Percentiles rank a stretch among this genome's conserved stretches.
These are phyloP conservation scores for Nematocida parisii DNA, from an alignment of 371 early-diverging fungal genomes.

Conservation along the genomic window DNA sequence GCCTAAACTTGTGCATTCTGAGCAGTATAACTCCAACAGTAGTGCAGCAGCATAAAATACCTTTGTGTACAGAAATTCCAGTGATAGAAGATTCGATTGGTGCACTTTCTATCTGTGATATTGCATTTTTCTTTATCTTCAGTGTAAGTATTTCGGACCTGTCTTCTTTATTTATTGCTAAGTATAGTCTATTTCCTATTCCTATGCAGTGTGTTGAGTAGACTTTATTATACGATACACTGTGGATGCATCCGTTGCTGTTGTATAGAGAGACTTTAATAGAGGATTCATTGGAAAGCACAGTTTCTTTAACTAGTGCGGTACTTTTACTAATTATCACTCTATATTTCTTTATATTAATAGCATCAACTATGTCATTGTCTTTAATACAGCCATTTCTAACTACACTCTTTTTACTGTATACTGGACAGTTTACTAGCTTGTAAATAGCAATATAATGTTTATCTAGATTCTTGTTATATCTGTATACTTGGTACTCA, in stretches of 20 bases:
- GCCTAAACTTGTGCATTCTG: not conserved
- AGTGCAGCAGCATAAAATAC: slow-evolving; percentile 8
- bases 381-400: not conserved
- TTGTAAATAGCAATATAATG: not conserved
- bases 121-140: not conserved
- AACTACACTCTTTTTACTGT: not conserved
- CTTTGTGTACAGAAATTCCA: not conserved
- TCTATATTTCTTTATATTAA: not conserved
- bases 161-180: not conserved
- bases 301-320: not conserved
- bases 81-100: not conserved
- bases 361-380: not conserved
- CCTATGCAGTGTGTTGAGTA: not conserved
- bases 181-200: not conserved
- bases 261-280: not conserved
- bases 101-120: not conserved
- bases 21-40: not conserved
- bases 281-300: not conserved
- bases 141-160: not conserved
- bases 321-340: not conserved
- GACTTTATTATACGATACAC: not conserved
- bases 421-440: not conserved
- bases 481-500: not conserved
- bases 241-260: not conserved
- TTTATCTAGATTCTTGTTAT: not conserved